A percentile compares a stretch with the other conserved stretches of the same genome.
Conservation (phyloP, 1,284 basidiomycete species). For the Fomitopsis schrenkii region DNA sequence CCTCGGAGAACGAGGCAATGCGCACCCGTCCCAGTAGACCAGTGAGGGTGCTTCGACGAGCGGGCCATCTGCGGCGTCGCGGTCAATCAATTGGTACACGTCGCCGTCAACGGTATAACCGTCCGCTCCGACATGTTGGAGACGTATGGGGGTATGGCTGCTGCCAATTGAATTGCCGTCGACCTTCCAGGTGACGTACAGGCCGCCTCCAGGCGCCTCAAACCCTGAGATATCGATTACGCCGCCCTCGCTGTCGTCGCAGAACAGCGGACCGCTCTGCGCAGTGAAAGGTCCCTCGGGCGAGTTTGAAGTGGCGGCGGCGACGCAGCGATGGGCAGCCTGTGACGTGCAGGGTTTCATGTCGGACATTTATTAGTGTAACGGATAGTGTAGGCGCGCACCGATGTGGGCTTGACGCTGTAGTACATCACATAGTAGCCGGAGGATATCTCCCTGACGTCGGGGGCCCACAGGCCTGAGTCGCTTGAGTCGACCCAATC, state of each 20-base stretch:
- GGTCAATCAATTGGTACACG: constrained; percentile 15
- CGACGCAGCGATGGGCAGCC: constrained; percentile 18
- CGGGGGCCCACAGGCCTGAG: constrained; percentile 4
- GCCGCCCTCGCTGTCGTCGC: constrained; percentile 17
- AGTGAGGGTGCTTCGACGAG: constrained; percentile 19
- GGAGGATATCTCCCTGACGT: constrained; percentile 2
- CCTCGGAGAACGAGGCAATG: too few relatives aligned
- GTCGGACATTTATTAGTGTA: not conserved
- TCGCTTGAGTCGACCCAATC: not conserved
- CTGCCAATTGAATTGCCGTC: constrained; percentile 18
- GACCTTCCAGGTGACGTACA: constrained; percentile 21
- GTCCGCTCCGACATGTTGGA: constrained; percentile 16
- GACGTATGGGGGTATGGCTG: constrained; percentile 1
- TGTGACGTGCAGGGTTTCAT: constrained; percentile 5
- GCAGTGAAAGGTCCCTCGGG: constrained; percentile 19
- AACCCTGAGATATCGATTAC: constrained; percentile 22
- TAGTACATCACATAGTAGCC: constrained; percentile 8
- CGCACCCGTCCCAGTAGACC: constrained; percentile 6
- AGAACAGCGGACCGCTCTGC: constrained; percentile 13
- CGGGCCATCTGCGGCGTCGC: constrained; percentile 14
- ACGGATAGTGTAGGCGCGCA: too few relatives aligned
- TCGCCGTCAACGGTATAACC: constrained; percentile 13
- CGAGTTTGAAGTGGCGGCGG: constrained; percentile 15
- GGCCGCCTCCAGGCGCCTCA: constrained; percentile 14
- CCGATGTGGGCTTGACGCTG: not conserved